Percentiles rank a stretch among this genome's conserved stretches.
phyloP scores from a whole-genome alignment of 1,284 basidiomycete species.

The Apiotrichum gracile region DNA sequence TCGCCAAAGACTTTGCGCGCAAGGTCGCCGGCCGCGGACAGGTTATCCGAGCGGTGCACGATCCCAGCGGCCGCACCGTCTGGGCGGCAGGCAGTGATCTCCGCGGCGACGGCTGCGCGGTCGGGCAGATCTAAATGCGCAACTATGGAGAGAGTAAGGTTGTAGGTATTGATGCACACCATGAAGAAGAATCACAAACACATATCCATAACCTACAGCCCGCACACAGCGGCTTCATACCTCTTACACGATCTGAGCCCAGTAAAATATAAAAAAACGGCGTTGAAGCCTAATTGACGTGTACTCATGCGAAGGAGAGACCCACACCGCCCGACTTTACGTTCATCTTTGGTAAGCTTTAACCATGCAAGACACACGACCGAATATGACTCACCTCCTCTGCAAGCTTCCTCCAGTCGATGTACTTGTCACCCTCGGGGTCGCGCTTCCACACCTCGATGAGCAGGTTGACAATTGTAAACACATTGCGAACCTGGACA shows the following conservation, averaged over 20 bases:
- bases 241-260: too few species aligned
- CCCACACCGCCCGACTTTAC: neutral
- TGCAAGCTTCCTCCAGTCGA: constrained; percentile 24
- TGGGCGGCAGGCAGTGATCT: constrained; percentile 87
- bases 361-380: too few species aligned
- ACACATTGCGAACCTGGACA: constrained; percentile 25
- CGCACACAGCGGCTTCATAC: too few species aligned
- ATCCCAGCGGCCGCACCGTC: constrained; percentile 59
- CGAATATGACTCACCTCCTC: constrained; percentile 11
- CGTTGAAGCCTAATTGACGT: too few species aligned
- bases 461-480: constrained; percentile 22
- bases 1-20: constrained; percentile 59
- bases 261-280: too few species aligned
- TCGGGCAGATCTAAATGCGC: constrained; percentile 67
- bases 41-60: constrained; percentile 70
- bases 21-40: constrained; percentile 83
- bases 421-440: constrained; percentile 21
- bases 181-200: too few species aligned
- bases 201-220: neutral
- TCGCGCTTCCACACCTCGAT: constrained; percentile 31
- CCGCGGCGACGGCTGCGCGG: constrained; percentile 80
- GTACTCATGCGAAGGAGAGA: neutral
- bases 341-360: too few species aligned
- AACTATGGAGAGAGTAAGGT: neutral
- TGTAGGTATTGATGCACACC: too few species aligned